Base-by-base conservation (phyloP, 306 rosid species). In the Rosa chinensis region DNA sequence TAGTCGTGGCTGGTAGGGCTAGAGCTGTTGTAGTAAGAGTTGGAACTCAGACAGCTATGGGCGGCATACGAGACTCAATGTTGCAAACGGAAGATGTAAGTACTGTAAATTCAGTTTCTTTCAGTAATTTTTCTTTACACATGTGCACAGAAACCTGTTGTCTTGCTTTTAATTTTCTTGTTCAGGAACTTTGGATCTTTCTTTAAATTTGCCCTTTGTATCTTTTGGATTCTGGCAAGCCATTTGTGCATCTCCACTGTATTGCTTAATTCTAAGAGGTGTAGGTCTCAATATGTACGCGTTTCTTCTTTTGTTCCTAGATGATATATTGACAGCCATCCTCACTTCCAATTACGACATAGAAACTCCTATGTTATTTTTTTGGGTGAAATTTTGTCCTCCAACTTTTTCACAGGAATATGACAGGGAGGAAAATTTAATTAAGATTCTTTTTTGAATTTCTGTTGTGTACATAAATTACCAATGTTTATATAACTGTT, bases 1-100 rank as follows among this genome's bases (percentile, higher is more conserved):
- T 95, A 74, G 91, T 95, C 50, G 99, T 95, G 86, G 97, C 96
- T 85, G 99, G 99, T 79, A 89, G 99, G 89, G 97, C 94, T 74
- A 88, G 99, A 86, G 99, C 99, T 77, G 66, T 89, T 56, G 99
- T 95, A 77, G 97, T 92, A 58, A 97, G 97, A 74, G 97, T 95
- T 79, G 98, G 99, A 82, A 81, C 92, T 59, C 92, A 92, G 74
- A 95, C 98, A 77, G 99, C 99, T 79, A 95, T 95, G 99, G 98
- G 99, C 11, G 87, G 86, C 83, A 95, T 95, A 81, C 95, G 93
- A 11, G 99, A 92, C 80, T 91, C 98, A 47, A 91, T 95, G 94
- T 73, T 91, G 86, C 95, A 63, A 84, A 95, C 99, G 16, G 98
- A 92, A 84, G 99, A 95, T 86, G 99, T 94, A 91, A 89, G 94